Base-by-base conservation (phyloP, 2,329 filamentous ascomycete species). In the Fusarium austroafricanum region DNA sequence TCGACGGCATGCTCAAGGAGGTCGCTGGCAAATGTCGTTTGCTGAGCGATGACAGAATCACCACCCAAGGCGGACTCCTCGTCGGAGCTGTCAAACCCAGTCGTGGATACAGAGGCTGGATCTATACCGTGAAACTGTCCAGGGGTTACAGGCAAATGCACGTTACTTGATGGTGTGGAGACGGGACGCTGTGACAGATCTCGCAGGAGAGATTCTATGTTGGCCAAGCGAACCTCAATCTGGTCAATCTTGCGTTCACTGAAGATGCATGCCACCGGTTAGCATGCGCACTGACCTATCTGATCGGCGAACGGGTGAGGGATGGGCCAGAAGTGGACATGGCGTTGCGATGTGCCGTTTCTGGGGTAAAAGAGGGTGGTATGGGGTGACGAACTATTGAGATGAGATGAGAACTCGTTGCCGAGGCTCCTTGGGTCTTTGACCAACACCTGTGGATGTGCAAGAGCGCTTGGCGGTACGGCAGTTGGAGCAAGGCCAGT, bases 351-450 rank as follows among this genome's bases (percentile, higher is more conserved):
- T 38, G 55, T 51, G 51, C 47, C 40, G 21, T 23, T 35, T 47
- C 37, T n/a, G 39, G 17, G 26, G 35, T 38, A 18, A 26, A 45
- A 15, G 49, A 38, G 33, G 20, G 35, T 15, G 17, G 35, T 12
- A 61, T 20, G 51, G 50, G 45, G 43, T 37, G 44, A 79, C 84
- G 69, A 76, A 88, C 86, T 88, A 88, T 81, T 88, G 86, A 42
- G 84, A 86, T 4, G 86, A 87, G 60, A 88, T 88, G 65, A 88
- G 78, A 38, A 88, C 86, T 52, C 86, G 79, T 70, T 87, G 85
- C 39, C 85, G 80, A 43, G 80, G 78, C 71, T 87, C 85, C 72
- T 84, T 86, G 26, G 84, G 83, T 61, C 84, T 82, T 71, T 87
- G 85, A 10, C 83, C 83, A 14, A 80, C 77, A 5, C 86, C 85